These are phyloP conservation scores for Apiotrichum laibachii DNA, from an alignment of 1,284 basidiomycete species.

Conservation along the genomic window DNA sequence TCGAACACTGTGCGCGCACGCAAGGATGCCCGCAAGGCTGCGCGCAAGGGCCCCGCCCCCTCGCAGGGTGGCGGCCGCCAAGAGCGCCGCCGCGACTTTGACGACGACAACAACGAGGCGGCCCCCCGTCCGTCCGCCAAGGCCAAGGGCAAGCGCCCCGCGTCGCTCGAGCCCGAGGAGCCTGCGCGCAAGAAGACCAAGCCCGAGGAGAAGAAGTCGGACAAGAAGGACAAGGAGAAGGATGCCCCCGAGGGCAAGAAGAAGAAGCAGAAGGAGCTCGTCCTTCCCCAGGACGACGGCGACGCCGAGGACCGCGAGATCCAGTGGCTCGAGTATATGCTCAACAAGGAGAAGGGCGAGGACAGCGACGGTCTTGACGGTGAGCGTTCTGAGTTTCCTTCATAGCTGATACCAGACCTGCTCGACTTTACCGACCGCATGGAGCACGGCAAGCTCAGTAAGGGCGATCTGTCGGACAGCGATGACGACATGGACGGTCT, in stretches of 20 bases:
- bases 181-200: constrained; percentile 16
- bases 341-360: constrained; percentile 55
- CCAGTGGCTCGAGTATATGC: constrained; percentile 67
- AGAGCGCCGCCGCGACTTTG: neutral
- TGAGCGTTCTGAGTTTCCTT: constrained; percentile 51
- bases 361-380: constrained; percentile 59
- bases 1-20: constrained; percentile 6
- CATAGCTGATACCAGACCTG: constrained; percentile 53
- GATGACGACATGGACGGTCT: constrained; percentile 7
- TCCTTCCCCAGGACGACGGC: constrained; percentile 29
- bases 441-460: constrained; percentile 33
- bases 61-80: constrained; percentile 35
- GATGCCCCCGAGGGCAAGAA: constrained; percentile 10
- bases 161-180: constrained; percentile 20
- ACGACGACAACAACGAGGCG: constrained; percentile 1
- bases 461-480: constrained; percentile 11
- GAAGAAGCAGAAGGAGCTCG: constrained; percentile 33
- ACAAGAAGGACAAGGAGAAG: constrained; percentile 18
- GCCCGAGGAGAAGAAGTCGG: constrained; percentile 2
- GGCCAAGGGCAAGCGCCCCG: constrained; percentile 15
- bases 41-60: constrained; percentile 18
- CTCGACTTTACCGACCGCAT: constrained; percentile 46
- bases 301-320: constrained; percentile 74
- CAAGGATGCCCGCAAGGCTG: constrained; percentile 20
- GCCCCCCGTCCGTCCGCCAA: neutral